phyloP scores from a whole-genome alignment of 2,329 filamentous ascomycete genomes.

The Eurotiales sp. region DNA sequence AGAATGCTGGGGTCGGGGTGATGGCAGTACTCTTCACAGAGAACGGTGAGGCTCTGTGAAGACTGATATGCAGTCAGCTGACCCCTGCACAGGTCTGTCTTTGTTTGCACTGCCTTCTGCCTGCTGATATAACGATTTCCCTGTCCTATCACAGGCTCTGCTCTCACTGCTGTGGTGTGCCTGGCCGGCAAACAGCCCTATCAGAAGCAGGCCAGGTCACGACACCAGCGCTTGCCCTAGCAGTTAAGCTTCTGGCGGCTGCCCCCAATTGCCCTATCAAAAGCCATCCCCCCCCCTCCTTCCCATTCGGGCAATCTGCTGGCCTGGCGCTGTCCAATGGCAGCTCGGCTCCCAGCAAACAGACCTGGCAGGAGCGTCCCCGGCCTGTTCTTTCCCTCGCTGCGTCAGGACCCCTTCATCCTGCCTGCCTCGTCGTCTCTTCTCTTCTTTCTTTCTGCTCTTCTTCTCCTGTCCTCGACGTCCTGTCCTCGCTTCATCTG shows the following conservation, averaged over 20 bases:
- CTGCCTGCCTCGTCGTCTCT: neutral
- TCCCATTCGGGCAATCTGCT: neutral
- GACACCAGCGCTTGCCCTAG: neutral
- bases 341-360: neutral
- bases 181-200: neutral
- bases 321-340: too few relatives aligned
- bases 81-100: too few relatives aligned
- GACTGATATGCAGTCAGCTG: too few relatives aligned
- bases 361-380: neutral
- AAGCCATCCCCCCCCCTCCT: neutral
- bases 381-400: neutral
- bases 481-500: constrained; percentile 5
- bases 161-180: neutral
- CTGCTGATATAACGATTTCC: too few relatives aligned
- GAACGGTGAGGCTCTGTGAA: too few relatives aligned
- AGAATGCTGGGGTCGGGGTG: too few relatives aligned
- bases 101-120: too few relatives aligned
- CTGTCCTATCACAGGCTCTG: neutral
- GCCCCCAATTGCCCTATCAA: neutral
- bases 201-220: neutral
- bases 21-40: neutral
- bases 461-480: neutral
- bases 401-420: too few relatives aligned
- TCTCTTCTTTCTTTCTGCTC: neutral
- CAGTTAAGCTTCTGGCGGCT: neutral